A percentile compares a stretch with the other conserved stretches of the same genome.
Conservation (phyloP, 2,329 filamentous ascomycete species). For the Microsporum canis region DNA sequence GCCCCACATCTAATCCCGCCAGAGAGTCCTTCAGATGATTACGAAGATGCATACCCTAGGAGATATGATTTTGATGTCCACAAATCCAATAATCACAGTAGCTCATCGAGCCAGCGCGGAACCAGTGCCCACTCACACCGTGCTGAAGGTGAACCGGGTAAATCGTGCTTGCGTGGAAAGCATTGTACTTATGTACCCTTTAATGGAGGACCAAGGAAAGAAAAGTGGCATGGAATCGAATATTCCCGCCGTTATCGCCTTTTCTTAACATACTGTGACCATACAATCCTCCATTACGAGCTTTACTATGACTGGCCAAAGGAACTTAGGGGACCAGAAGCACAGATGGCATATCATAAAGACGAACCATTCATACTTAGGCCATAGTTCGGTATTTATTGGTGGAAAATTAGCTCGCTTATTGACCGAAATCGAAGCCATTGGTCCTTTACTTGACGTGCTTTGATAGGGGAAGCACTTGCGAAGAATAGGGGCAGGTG, state of each 20-base stretch:
- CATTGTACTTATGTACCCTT: not conserved
- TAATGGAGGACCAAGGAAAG: slow-evolving; percentile 8
- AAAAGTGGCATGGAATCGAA: slow-evolving; percentile 30
- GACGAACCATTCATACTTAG: slow-evolving; percentile 6
- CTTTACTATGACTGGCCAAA: slow-evolving; percentile 36
- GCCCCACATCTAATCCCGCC: slow-evolving; percentile 38
- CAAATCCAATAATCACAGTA: not conserved
- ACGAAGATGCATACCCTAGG: slow-evolving; percentile 3
- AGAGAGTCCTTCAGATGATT: slow-evolving; percentile 17
- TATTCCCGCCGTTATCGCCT: slow-evolving; percentile 40
- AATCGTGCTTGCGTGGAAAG: not conserved
- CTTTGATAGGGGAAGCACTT: not conserved
- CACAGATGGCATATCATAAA: slow-evolving; percentile 2
- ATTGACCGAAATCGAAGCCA: not conserved
- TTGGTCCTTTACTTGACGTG: not conserved
- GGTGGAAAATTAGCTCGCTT: not conserved
- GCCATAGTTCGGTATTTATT: slow-evolving; percentile 1
- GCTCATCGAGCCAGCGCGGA: not conserved
- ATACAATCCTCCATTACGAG: slow-evolving; percentile 50
- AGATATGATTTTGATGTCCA: slow-evolving; percentile 4
- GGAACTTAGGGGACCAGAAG: slow-evolving; percentile 6
- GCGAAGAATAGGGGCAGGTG: not conserved
- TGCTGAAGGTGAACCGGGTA: not conserved
- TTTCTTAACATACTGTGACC: slow-evolving; percentile 46
- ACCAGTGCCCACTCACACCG: not conserved